Conservation (phyloP, 495 filamentous ascomycete genomes). For the Trichocladium uniseriatum region DNA sequence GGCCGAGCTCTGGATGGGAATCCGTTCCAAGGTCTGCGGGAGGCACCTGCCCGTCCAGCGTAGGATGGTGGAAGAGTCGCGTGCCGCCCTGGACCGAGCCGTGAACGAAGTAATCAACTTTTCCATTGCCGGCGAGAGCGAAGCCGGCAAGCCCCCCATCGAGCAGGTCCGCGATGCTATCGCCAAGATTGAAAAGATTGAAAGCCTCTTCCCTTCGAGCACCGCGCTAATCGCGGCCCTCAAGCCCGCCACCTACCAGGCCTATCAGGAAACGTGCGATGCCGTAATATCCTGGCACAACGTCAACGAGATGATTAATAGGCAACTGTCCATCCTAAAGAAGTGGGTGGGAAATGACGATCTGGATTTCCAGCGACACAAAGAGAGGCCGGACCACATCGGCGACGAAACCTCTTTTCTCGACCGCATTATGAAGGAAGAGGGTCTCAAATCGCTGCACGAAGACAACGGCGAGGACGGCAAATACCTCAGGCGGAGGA, state of each 20-base stretch:
- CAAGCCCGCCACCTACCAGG: conserved; percentile 59
- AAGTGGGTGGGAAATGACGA: conserved; percentile 96
- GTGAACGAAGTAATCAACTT: conserved; percentile 87
- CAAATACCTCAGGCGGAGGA: conserved; percentile 46
- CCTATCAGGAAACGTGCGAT: conserved; percentile 71
- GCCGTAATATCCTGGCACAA: conserved; percentile 93
- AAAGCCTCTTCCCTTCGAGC: conserved; percentile 72
- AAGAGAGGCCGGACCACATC: conserved; percentile 46
- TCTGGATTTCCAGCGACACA: conserved; percentile 72
- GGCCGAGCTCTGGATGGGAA: conserved; percentile 81
- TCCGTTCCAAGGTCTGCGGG: conserved; percentile 73
- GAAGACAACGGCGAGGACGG: conserved; percentile 46
- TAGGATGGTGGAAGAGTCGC: conserved; percentile 73
- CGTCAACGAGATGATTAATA: conserved; percentile 95
- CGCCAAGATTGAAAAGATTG: conserved; percentile 76
- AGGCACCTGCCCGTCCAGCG: conserved; percentile 72
- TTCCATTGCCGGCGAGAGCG: conserved; percentile 84
- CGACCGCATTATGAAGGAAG: conserved; percentile 96
- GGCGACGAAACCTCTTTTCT: conserved; percentile 86
- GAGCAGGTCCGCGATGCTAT: conserved; percentile 87
- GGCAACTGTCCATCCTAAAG: conserved; percentile 78
- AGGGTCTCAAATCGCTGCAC: conserved; percentile 84
- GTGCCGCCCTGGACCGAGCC: conserved; percentile 53
- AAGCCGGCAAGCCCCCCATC: conserved; percentile 75
- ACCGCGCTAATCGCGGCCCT: conserved; percentile 61